These are phyloP conservation scores for Suillus subluteus DNA, from an alignment of 768 basidiomycete species.

Conservation along the genomic window DNA sequence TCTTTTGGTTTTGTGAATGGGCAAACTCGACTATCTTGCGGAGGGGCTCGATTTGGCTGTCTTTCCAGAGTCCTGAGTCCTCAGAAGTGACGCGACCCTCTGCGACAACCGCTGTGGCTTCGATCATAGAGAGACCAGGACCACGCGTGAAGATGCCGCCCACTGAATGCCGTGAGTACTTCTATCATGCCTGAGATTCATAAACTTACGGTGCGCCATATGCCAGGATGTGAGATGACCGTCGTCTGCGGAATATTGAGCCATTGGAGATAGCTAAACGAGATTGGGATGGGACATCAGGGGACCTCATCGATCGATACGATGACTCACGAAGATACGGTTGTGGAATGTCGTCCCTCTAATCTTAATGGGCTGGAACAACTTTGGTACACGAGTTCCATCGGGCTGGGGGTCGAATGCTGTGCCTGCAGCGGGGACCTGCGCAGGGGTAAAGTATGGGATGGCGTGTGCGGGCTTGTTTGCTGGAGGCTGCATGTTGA, in stretches of 20 bases:
- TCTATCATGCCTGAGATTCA: background rate
- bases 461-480: constrained; percentile 46
- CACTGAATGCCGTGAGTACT: constrained; percentile 34
- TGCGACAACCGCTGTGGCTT: constrained; percentile 66
- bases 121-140: constrained; percentile 62
- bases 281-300: background rate
- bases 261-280: constrained; percentile 53
- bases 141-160: constrained; percentile 56
- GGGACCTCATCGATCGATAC: background rate
- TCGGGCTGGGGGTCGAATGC: constrained; percentile 44
- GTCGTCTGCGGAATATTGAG: constrained; percentile 62
- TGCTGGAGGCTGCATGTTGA: constrained; percentile 15
- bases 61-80: constrained; percentile 67
- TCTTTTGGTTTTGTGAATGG: constrained; percentile 69
- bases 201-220: constrained; percentile 45
- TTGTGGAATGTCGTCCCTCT: constrained; percentile 57
- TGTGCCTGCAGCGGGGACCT: constrained; percentile 48
- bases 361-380: constrained; percentile 61
- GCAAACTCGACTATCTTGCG: constrained; percentile 67
- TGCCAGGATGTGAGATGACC: constrained; percentile 61
- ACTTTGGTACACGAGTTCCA: constrained; percentile 42
- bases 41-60: constrained; percentile 51
- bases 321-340: constrained; percentile 50
- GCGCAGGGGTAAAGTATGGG: constrained; percentile 51
- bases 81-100: constrained; percentile 70